These are phyloP conservation scores for Cardiospermum halicacabum DNA, from an alignment of 345 rosid species.

Conservation along the genomic window DNA sequence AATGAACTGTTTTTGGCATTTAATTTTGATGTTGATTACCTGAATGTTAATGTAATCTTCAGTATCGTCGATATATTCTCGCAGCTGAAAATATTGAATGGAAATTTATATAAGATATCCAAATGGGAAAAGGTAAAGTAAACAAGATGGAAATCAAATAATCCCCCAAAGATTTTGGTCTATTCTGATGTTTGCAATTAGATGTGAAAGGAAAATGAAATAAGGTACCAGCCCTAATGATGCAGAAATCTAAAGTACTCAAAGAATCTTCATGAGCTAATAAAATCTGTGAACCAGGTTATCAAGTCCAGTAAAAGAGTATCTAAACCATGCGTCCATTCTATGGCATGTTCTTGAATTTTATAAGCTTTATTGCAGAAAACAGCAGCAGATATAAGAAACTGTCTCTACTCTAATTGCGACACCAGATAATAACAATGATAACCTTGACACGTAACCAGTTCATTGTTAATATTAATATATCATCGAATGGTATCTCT, in stretches of 20 bases:
- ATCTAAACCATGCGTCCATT: neutral
- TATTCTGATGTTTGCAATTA: neutral
- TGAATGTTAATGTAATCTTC: constrained; percentile 98
- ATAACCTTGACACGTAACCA: neutral
- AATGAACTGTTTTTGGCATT: neutral
- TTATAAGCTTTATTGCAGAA: neutral
- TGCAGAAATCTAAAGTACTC: neutral
- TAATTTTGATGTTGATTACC: constrained; percentile 30
- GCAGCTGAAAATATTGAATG: constrained; percentile 52
- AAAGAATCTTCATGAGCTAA: neutral
- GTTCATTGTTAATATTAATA: neutral
- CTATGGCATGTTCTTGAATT: neutral
- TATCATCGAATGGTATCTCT: neutral
- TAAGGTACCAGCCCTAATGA: neutral
- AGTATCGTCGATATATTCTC: constrained; percentile 95
- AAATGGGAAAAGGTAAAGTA: neutral
- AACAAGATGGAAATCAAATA: neutral
- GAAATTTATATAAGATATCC: neutral
- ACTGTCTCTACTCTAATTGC: neutral
- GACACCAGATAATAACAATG: neutral
- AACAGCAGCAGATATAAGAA: neutral
- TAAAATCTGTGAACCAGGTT: neutral
- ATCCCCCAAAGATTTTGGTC: neutral
- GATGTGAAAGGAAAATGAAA: neutral
- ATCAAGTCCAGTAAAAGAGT: neutral